Evolutionary conservation across 768 basidiomycete genomes (phyloP).

Genomic region (Boletus vinaceobasis): DNA sequence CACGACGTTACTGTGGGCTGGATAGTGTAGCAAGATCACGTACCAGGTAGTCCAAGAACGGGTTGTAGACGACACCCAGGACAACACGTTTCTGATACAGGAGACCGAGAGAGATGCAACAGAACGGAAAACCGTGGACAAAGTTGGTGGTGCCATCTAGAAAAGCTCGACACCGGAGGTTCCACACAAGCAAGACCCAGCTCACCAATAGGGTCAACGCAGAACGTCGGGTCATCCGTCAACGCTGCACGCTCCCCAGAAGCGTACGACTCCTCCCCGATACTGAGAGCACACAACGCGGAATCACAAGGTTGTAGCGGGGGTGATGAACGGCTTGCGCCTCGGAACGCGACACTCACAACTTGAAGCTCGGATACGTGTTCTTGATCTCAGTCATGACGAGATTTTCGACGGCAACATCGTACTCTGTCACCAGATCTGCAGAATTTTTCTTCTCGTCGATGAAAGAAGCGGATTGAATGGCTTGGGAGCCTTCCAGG

Average conservation of each 20-base stretch:
- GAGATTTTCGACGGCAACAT: slow-evolving; percentile 83
- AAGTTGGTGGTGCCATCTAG: slow-evolving; percentile 89
- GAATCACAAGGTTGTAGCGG: neutral
- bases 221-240: slow-evolving; percentile 90
- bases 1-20: neutral
- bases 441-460: slow-evolving; percentile 91
- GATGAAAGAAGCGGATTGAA: slow-evolving; percentile 54
- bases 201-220: slow-evolving; percentile 90
- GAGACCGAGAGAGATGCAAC: slow-evolving; percentile 87
- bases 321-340: neutral
- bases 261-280: slow-evolving; percentile 92
- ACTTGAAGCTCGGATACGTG: slow-evolving; percentile 71
- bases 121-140: slow-evolving; percentile 80
- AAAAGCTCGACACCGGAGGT: neutral
- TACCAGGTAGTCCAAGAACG: slow-evolving; percentile 79
- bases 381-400: slow-evolving; percentile 64
- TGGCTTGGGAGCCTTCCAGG: slow-evolving; percentile 70
- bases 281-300: slow-evolving; percentile 41
- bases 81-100: slow-evolving; percentile 75
- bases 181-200: neutral
- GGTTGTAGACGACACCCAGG: slow-evolving; percentile 89
- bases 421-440: slow-evolving; percentile 93
- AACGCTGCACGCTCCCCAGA: slow-evolving; percentile 62
- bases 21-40: neutral
- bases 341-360: slow-evolving; percentile 50